Base-by-base conservation (phyloP, 1,284 basidiomycete genomes). In the Mycena sp. region DNA sequence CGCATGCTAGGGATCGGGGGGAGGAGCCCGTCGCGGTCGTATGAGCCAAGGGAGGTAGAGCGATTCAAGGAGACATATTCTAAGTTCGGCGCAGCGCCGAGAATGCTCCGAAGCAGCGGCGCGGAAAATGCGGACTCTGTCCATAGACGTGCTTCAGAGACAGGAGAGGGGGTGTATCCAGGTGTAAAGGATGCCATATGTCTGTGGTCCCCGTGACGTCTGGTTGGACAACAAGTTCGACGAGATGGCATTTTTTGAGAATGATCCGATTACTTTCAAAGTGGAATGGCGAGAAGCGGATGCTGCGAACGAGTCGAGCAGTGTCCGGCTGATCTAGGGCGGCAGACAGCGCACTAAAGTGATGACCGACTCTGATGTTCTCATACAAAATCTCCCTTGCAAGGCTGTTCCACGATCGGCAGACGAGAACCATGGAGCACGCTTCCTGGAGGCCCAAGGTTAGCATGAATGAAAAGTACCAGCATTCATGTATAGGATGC, bases 371-470 rank as follows among this genome's bases (percentile, higher is more conserved):
- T 16, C 25, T 17, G 25, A 61, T 25, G 28, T 61, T 61, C 30
- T 61, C 51, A 17, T 55, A 55, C 16, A 61, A 17, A 14, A 61
- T 7, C 14, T 61, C 51, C 6, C 19, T 29, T 3, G 51, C 59
- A 10, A 54, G 25, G n/a, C 21, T 14, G 32, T 55, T 61, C 59
- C 59, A 61, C 12, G 46, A 17, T 38, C 59, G 41, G 59, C 45
- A 61, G 1, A 61, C 59, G 10, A 21, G 58, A n/a, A 23, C 41
- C 2, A 60, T 25, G 7, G 49, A 28, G 10, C 29, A 37, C 10
- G 32, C 57, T 19, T 17, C 23, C 57, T 59, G 10, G 19, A 19
- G 26, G 23, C 3, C 1, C 28, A 35, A 32, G 26, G 7, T 54
- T 12, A 29, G 28, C 26, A 23, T 19, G 14, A 30, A 10, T 17